Percentiles rank a stretch among this genome's conserved stretches.
These are phyloP conservation scores for Daedalea quercina DNA, from an alignment of 768 basidiomycete genomes.

Conservation along the genomic window DNA sequence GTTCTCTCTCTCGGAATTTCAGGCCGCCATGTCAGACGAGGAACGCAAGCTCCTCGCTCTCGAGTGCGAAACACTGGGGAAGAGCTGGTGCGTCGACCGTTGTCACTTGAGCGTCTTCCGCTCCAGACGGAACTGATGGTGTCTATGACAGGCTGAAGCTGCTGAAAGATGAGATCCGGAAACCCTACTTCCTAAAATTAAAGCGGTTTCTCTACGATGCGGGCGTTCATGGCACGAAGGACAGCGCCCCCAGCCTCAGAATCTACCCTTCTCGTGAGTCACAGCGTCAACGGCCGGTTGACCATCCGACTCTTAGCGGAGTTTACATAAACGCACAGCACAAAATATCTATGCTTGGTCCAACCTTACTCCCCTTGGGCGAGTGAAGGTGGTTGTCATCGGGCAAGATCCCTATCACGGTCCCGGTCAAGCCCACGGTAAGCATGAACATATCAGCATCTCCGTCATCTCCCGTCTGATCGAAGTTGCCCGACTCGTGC, in stretches of 20 bases:
- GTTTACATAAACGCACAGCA: slow-evolving; percentile 34
- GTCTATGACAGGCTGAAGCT: slow-evolving; percentile 53
- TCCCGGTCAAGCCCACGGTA: slow-evolving; percentile 79
- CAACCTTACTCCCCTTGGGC: slow-evolving; percentile 69
- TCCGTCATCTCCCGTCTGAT: slow-evolving; percentile 1
- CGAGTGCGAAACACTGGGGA: slow-evolving; percentile 69
- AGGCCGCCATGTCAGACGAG: slow-evolving; percentile 49
- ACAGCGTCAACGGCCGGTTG: not conserved
- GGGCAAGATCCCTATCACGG: slow-evolving; percentile 88
- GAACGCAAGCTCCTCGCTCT: slow-evolving; percentile 52
- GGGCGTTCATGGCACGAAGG: slow-evolving; percentile 48
- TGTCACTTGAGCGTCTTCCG: not conserved
- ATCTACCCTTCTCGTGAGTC: slow-evolving; percentile 75
- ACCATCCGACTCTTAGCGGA: not conserved
- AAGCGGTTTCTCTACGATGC: slow-evolving; percentile 66
- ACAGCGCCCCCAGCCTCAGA: slow-evolving; percentile 39
- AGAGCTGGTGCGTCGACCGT: slow-evolving; percentile 49
- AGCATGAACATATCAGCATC: slow-evolving; percentile 11
- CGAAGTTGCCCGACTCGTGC: not conserved
- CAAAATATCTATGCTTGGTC: slow-evolving; percentile 90
- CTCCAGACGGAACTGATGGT: not conserved
- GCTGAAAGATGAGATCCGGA: slow-evolving; percentile 66
- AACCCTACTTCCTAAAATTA: slow-evolving; percentile 69
- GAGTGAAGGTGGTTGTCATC: slow-evolving; percentile 83
- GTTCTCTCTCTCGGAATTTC: slow-evolving; percentile 52